These are phyloP conservation scores for Eucalyptus virginea DNA, from an alignment of 345 rosid genomes.

Conservation along the genomic window DNA sequence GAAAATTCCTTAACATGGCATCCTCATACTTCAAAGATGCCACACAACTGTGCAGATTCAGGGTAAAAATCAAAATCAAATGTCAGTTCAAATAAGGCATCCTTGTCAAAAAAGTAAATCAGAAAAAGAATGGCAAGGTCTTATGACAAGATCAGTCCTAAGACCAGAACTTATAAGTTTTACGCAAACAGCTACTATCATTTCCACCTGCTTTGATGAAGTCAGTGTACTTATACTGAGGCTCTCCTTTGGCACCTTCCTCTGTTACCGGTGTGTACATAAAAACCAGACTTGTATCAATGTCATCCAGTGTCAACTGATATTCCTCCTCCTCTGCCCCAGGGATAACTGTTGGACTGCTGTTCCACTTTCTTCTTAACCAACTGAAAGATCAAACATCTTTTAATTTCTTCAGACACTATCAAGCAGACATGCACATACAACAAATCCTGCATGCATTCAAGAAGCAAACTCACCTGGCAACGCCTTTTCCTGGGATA, in stretches of 20 bases:
- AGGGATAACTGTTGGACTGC: constrained; percentile 80
- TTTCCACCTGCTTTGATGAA: constrained; percentile 83
- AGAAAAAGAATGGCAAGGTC: neutral
- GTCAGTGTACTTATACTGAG: constrained; percentile 90
- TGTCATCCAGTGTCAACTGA: constrained; percentile 61
- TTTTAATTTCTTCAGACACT: neutral
- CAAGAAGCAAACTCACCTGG: constrained; percentile 40
- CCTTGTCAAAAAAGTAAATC: neutral
- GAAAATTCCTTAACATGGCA: neutral
- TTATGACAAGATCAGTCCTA: neutral
- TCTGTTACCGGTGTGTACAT: constrained; percentile 97
- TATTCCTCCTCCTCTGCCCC: constrained; percentile 94
- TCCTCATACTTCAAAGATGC: neutral
- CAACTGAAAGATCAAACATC: constrained; percentile 34
- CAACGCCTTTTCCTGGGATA: constrained; percentile 87
- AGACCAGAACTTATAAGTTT: neutral
- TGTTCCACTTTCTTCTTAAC: constrained; percentile 90
- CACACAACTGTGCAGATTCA: neutral
- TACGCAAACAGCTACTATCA: neutral
- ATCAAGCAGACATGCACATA: neutral
- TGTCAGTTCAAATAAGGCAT: neutral
- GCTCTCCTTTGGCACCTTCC: constrained; percentile 95
- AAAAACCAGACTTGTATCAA: constrained; percentile 90
- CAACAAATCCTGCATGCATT: neutral
- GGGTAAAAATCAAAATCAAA: neutral